phyloP scores from a whole-genome alignment of 371 early-diverging fungal species.

The Pancytospora philotis region DNA sequence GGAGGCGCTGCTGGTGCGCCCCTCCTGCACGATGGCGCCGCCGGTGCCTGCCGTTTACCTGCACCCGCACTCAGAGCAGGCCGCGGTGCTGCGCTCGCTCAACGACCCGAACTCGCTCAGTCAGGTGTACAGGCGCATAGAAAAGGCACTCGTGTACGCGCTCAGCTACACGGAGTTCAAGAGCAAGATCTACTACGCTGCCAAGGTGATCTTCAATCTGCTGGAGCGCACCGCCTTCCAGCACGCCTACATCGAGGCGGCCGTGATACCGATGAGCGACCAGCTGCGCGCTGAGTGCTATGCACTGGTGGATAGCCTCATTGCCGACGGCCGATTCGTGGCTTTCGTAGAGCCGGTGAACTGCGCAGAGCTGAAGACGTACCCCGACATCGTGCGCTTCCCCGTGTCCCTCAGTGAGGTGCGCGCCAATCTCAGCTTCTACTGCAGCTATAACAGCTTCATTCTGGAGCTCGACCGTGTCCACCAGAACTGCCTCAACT shows the following conservation, averaged over 20 bases:
- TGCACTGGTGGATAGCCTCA: conserved; percentile 21
- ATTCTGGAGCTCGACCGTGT: conserved; percentile 20
- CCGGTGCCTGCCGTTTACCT: no score
- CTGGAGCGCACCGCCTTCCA: conserved; percentile 20
- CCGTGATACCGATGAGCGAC: conserved; percentile 2
- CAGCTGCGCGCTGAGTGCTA: conserved; percentile 3
- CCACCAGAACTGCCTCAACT: conserved; percentile 20
- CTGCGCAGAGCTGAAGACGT: conserved; percentile 18
- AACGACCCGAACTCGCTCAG: not conserved
- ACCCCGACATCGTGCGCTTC: conserved; percentile 32
- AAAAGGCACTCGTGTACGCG: conserved; percentile 22
- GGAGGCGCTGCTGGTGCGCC: not conserved
- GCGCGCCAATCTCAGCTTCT: conserved; percentile 1
- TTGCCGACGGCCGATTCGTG: not conserved
- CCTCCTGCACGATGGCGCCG: not conserved
- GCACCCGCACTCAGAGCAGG: no score
- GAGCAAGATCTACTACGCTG: conserved; percentile 17
- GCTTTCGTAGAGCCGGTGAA: conserved; percentile 21
- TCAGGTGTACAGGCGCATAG: conserved; percentile 1
- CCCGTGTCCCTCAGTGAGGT: conserved; percentile 28
- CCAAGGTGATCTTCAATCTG: conserved; percentile 15
- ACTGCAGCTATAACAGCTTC: conserved; percentile 15
- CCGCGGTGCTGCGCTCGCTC: not conserved
- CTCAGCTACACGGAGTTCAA: conserved; percentile 13
- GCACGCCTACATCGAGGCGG: not conserved